Base-by-base conservation (phyloP, 345 rosid species). In the Laguncularia racemosa region DNA sequence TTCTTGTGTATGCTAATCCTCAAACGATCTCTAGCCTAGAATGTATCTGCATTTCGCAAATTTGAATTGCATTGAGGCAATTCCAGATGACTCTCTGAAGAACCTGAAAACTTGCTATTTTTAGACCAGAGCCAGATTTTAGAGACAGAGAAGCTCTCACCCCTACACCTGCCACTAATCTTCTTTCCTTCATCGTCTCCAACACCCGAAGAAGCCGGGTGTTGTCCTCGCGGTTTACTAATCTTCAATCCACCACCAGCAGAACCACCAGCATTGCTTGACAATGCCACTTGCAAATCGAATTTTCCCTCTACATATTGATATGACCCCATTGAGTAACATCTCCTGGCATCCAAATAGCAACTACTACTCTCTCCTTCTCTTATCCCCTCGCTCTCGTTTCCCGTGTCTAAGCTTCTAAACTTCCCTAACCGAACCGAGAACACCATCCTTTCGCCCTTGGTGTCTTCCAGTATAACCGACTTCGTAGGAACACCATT, bases 91-190 rank as follows among this genome's bases (percentile, higher is more conserved):
- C 28, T 6, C 28, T 23, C 55, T 19, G 71, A 64, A 46, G 67
- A 62, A 60, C 53, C 46, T n/a, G 74, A 66, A 47, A 62, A 58
- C 50, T 58, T 83, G 65, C 54, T 66, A 59, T 73, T 74, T 52
- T 73, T 78, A 16, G 81, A 75, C 90, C 90, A 86, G 23, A 81
- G 81, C 88, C 81, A 84, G 54, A 75, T 74, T 68, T 86, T 86
- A 26, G 86, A 84, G 20, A 75, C 71, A 53, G 79, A 86, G 67
- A 79, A 67, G 66, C 86, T 81, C 15, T 84, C 88, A 14, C 71
- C 76, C 65, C 60, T 77, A 20, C 17, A 55, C 48, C 78, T 74
- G 10, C 64, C 61, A 19, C 61, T 65, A 38, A 78, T 80, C 67
- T 62, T 73, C 84, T 80, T 80, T 16, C 56, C 82, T 43, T 70